phyloP scores from a whole-genome alignment of 306 rosid genomes.

The Clitoria ternatea region DNA sequence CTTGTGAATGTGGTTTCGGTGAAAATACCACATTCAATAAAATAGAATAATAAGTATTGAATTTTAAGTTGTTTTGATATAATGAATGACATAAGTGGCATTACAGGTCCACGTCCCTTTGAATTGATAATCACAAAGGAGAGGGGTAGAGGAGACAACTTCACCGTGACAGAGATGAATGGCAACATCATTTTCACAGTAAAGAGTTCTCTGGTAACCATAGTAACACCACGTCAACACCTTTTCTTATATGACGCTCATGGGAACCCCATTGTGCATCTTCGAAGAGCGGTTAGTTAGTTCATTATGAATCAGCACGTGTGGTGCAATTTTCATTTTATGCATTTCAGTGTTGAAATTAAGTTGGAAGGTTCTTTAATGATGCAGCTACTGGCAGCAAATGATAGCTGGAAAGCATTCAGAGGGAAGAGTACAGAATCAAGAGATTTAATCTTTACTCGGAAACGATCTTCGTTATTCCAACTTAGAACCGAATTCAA shows the following conservation, averaged over 20 bases:
- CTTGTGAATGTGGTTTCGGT: too few species aligned
- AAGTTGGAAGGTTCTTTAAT: neutral
- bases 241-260: conserved; percentile 36
- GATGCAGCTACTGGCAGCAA: conserved; percentile 20
- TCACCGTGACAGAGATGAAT: conserved; percentile 39
- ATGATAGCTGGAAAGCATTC: conserved; percentile 44
- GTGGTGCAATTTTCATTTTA: neutral
- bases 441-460: conserved; percentile 29
- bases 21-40: neutral
- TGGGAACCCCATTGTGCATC: conserved; percentile 31
- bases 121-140: conserved; percentile 38
- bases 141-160: conserved; percentile 19
- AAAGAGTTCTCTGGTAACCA: neutral
- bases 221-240: conserved; percentile 18
- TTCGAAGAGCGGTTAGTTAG: conserved; percentile 30
- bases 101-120: conserved; percentile 23
- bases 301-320: neutral
- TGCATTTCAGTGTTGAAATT: neutral
- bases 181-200: conserved; percentile 38
- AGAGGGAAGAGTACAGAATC: conserved; percentile 42
- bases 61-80: neutral
- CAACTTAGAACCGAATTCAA: conserved; percentile 32
- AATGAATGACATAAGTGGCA: neutral
- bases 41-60: neutral
- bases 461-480: conserved; percentile 27